A percentile compares a stretch with the other conserved stretches of the same genome.
phyloP scores from a whole-genome alignment of 2,329 filamentous ascomycete species.

The Colletotrichum shisoi region DNA sequence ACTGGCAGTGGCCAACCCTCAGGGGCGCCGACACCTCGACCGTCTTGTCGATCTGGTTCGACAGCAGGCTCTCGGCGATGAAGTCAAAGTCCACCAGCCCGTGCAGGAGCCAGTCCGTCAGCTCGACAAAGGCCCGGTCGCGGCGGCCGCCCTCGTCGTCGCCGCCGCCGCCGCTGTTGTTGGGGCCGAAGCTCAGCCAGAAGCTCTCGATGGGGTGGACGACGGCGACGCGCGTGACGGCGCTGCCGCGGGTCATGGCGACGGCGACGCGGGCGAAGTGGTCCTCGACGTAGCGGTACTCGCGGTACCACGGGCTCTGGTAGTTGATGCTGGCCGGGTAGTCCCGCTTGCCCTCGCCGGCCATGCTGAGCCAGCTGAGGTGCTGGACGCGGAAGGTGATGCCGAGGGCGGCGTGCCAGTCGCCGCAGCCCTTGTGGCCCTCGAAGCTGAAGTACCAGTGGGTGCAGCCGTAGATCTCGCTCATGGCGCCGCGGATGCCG shows the following conservation, averaged over 20 bases:
- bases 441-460: conserved; percentile 48
- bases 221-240: conserved; percentile 45
- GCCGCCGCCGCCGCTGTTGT: conserved; percentile 41
- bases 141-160: conserved; percentile 42
- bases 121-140: conserved; percentile 43
- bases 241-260: conserved; percentile 45
- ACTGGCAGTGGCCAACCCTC: conserved; percentile 45
- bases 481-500: conserved; percentile 44
- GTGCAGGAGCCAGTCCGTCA: conserved; percentile 34
- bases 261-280: conserved; percentile 47
- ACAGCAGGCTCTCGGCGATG: conserved; percentile 46
- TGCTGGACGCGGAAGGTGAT: conserved; percentile 48
- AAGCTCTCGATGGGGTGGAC: conserved; percentile 49
- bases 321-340: conserved; percentile 47
- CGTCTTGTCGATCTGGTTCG: conserved; percentile 38
- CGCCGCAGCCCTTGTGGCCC: conserved; percentile 47
- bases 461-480: conserved; percentile 46
- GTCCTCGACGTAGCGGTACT: conserved; percentile 46
- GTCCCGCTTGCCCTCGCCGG: conserved; percentile 47
- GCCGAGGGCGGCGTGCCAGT: conserved; percentile 48
- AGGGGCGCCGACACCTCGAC: conserved; percentile 29
- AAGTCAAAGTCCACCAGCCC: conserved; percentile 48
- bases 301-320: conserved; percentile 48
- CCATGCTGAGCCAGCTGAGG: conserved; percentile 47
- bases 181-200: conserved; percentile 47